phyloP scores from a whole-genome alignment of 306 rosid species.

The Astragalus glycyphyllos region DNA sequence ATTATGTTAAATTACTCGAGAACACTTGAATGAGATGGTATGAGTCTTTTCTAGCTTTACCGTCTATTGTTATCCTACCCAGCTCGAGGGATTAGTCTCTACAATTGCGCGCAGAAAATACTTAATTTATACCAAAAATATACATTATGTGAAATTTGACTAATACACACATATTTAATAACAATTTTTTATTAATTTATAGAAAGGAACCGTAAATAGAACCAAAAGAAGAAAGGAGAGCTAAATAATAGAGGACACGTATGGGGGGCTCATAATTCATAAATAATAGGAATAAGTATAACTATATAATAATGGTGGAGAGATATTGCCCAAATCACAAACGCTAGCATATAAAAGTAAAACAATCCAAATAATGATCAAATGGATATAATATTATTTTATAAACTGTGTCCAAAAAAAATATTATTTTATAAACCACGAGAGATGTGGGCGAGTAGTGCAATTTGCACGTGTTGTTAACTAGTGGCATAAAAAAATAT shows the following conservation, averaged over 20 bases:
- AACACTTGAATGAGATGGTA: too few relatives aligned
- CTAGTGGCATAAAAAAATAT: background rate
- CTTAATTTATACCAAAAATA: too few relatives aligned
- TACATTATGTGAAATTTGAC: too few relatives aligned
- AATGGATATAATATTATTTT: slow-evolving; percentile 4
- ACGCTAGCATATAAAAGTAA: background rate
- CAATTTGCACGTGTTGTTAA: background rate
- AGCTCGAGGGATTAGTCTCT: too few relatives aligned
- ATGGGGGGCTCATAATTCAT: background rate
- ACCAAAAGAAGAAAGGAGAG: background rate
- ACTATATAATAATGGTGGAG: background rate
- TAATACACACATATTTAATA: too few relatives aligned
- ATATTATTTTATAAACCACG: slow-evolving; percentile 14
- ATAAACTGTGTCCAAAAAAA: too few relatives aligned
- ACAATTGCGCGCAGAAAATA: too few relatives aligned
- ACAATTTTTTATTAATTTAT: too few relatives aligned
- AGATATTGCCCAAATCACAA: background rate
- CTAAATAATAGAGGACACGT: background rate
- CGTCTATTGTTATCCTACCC: too few relatives aligned
- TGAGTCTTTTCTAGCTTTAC: too few relatives aligned
- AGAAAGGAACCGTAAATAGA: too few relatives aligned
- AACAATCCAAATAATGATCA: background rate
- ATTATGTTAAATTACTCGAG: too few relatives aligned
- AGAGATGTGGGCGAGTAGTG: background rate
- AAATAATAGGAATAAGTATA: background rate